A percentile compares a stretch with the other conserved stretches of the same genome.
phyloP scores from a whole-genome alignment of 179 eudicot genomes.

The Patellifolia procumbens region DNA sequence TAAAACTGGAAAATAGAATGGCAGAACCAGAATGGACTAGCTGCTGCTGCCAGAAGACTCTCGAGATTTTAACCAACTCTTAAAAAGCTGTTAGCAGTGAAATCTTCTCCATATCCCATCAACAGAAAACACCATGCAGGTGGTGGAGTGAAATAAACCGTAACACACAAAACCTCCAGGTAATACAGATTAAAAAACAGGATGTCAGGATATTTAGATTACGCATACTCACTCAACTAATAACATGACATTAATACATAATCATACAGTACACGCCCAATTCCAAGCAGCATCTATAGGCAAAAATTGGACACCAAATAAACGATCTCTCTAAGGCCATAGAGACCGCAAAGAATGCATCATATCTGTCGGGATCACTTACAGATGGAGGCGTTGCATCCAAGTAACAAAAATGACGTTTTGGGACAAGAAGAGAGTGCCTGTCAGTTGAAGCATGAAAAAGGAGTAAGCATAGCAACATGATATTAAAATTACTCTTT shows the following conservation, averaged over 20 bases:
- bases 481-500: neutral
- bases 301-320: neutral
- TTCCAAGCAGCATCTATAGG: neutral
- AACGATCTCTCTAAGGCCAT: neutral
- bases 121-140: constrained; percentile 13
- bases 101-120: constrained; percentile 1
- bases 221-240: constrained; percentile 2
- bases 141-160: neutral
- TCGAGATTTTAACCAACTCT: neutral
- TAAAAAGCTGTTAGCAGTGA: constrained; percentile 5
- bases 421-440: constrained; percentile 86
- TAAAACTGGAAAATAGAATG: neutral
- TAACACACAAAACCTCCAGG: neutral
- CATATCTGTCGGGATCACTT: constrained; percentile 37
- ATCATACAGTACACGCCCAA: neutral
- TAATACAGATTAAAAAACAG: neutral
- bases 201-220: neutral
- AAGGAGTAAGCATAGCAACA: constrained; percentile 1
- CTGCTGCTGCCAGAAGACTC: neutral
- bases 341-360: neutral
- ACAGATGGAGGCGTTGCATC: constrained; percentile 86
- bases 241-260: neutral
- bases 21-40: neutral
- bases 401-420: constrained; percentile 71
- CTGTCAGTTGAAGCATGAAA: constrained; percentile 35